Percentiles rank a stretch among this genome's conserved stretches.
Conservation (phyloP, 2,329 filamentous ascomycete genomes). For the Nemania sp. region DNA sequence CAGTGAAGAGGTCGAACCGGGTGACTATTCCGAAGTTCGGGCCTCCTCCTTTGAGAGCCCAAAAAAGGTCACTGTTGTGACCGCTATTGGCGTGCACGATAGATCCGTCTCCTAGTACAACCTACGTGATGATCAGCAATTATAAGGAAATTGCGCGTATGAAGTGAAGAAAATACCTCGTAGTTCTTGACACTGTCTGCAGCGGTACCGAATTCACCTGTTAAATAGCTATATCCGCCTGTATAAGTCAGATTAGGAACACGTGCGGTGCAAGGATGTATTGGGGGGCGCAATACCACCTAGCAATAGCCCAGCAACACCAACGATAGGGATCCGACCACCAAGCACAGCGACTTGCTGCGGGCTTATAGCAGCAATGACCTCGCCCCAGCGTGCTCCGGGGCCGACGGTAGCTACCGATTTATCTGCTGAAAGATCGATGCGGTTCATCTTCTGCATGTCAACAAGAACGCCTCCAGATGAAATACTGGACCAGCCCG, state of each 20-base stretch:
- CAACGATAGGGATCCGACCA: neutral
- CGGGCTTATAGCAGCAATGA: neutral
- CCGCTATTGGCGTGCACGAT: constrained; percentile 47
- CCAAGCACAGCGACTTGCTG: neutral
- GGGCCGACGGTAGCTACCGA: neutral
- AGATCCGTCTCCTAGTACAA: constrained; percentile 50
- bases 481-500: neutral
- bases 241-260: too few relatives aligned
- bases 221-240: constrained; percentile 32
- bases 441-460: neutral
- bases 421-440: neutral
- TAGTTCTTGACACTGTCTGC: constrained; percentile 50
- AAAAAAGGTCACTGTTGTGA: constrained; percentile 49
- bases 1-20: constrained; percentile 39
- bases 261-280: too few relatives aligned
- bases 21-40: constrained; percentile 53
- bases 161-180: constrained; percentile 25
- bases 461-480: neutral
- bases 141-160: neutral
- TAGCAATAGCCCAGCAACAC: neutral
- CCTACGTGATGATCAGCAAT: constrained; percentile 33
- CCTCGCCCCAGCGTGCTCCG: neutral
- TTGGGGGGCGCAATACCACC: neutral
- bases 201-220: constrained; percentile 43
- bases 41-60: constrained; percentile 53